Percentiles rank a stretch among this genome's conserved stretches.
Conservation (phyloP, 371 early-diverging fungal species). For the Blastocladiella emersonii region DNA sequence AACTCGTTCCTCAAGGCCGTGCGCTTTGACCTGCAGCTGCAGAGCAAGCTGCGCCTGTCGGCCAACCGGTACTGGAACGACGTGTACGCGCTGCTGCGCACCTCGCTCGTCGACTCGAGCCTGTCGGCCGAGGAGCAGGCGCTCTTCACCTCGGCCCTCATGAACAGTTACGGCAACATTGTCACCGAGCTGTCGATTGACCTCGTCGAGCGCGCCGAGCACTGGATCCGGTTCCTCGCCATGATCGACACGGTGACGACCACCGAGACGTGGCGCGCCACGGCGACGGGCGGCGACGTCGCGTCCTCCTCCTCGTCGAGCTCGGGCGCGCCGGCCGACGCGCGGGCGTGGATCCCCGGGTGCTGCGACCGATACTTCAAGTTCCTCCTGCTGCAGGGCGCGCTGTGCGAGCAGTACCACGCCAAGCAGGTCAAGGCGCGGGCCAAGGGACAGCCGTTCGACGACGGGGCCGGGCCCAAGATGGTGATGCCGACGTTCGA, state of each 20-base stretch:
- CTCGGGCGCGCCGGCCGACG: too few relatives aligned
- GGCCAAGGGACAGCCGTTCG: not conserved
- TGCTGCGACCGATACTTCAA: constrained; percentile 4
- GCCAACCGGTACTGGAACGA: constrained; percentile 4
- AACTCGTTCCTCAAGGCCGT: not conserved
- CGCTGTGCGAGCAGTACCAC: not conserved
- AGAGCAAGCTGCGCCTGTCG: not conserved
- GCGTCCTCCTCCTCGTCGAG: too few relatives aligned
- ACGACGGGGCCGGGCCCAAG: not conserved
- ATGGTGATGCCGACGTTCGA: constrained; percentile 2
- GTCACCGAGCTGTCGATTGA: constrained; percentile 1
- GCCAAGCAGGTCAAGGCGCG: not conserved
- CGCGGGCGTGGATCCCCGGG: not conserved
- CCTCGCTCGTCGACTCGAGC: not conserved
- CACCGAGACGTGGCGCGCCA: not conserved
- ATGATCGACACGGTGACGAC: not conserved
- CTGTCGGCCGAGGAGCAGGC: not conserved
- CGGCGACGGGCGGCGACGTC: not conserved
- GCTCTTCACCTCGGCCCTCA: not conserved
- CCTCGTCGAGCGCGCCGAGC: constrained; percentile 3
- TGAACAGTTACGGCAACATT: constrained; percentile 3
- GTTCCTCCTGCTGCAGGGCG: constrained; percentile 1
- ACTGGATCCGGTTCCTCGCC: not conserved
- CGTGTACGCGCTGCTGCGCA: not conserved
- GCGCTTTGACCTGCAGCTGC: not conserved